phyloP scores from a whole-genome alignment of 2,329 filamentous ascomycete species.

The Fusarium circinatum region DNA sequence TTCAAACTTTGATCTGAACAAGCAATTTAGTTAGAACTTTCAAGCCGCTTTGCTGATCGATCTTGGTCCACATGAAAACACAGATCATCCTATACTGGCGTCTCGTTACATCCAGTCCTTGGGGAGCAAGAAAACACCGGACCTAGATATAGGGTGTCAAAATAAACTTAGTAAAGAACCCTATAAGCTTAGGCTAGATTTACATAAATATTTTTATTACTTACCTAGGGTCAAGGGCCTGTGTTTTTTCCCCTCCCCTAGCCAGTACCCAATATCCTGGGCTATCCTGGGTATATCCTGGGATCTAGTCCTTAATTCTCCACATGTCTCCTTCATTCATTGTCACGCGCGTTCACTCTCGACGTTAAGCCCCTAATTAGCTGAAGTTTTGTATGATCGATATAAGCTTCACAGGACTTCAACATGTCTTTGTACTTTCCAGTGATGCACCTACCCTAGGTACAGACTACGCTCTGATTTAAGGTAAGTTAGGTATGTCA shows the following conservation, averaged over 20 bases:
- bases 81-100: neutral
- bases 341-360: neutral
- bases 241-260: too few relatives aligned
- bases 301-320: constrained; percentile 2
- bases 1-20: constrained; percentile 14
- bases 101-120: neutral
- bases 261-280: constrained; percentile 3
- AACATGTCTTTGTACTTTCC: neutral
- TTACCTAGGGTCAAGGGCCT: too few relatives aligned
- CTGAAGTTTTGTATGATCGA: neutral
- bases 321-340: constrained; percentile 29
- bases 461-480: neutral
- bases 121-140: too few relatives aligned
- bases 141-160: too few relatives aligned
- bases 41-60: neutral
- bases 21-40: constrained; percentile 7
- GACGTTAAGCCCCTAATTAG: too few relatives aligned
- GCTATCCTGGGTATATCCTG: neutral
- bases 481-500: neutral
- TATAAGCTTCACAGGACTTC: neutral
- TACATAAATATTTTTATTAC: too few relatives aligned
- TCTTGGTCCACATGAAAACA: neutral
- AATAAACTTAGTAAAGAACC: too few relatives aligned
- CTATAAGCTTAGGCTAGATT: too few relatives aligned
- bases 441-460: neutral